phyloP scores from a whole-genome alignment of 192 early-diverging fungal species.

The Coemansia sp. region DNA sequence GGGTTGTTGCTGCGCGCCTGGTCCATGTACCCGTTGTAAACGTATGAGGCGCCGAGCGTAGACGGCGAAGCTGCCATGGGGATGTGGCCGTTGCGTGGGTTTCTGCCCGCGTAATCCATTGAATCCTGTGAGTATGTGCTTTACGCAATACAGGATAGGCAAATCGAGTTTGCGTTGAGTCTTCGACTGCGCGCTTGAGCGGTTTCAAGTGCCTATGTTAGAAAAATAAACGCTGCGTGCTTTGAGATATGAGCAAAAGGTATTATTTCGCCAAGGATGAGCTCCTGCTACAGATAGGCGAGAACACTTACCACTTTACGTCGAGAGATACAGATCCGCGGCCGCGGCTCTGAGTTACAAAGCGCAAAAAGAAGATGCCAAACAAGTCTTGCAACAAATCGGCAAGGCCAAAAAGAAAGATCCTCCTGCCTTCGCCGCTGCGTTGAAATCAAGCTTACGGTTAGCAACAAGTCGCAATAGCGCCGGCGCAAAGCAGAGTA shows the following conservation, averaged over 20 bases:
- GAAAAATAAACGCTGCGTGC: not conserved
- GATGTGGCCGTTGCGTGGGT: slow-evolving; percentile 25
- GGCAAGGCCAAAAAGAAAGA: not conserved
- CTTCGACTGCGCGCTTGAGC: not conserved
- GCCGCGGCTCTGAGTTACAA: not conserved
- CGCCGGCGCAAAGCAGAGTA: not conserved
- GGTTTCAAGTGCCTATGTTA: not conserved
- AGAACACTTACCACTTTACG: not conserved
- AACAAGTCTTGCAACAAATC: not conserved
- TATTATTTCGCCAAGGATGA: not conserved
- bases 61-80: slow-evolving; percentile 23
- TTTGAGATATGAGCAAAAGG: not conserved
- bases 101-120: slow-evolving; percentile 27
- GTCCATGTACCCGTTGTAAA: slow-evolving; percentile 32
- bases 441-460: slow-evolving; percentile 1
- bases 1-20: slow-evolving; percentile 12
- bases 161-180: not conserved
- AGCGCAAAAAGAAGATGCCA: not conserved
- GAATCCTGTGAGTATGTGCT: not conserved
- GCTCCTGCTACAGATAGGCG: not conserved
- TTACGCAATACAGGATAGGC: not conserved
- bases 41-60: slow-evolving; percentile 15
- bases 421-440: not conserved
- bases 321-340: not conserved
- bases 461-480: not conserved